Evolutionary conservation across 495 filamentous ascomycete genomes (phyloP).

Genomic region (Penicillium odoratum): DNA sequence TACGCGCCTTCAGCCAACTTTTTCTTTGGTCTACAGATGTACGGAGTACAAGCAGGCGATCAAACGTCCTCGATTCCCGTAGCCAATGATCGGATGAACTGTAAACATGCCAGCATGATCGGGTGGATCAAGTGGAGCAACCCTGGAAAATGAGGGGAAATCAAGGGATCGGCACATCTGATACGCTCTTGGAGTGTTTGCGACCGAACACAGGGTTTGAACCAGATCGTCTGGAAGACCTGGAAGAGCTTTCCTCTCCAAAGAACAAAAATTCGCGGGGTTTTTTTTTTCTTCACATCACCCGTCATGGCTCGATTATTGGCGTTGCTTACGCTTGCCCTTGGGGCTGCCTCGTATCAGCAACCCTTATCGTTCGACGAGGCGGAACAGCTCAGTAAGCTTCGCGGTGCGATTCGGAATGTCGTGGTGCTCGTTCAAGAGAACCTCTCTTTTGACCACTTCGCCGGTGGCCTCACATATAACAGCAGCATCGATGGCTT

Average conservation of each 20-base stretch:
- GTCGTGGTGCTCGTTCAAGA: conserved; percentile 47
- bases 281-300: not conserved
- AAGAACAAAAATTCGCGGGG: not conserved
- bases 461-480: conserved; percentile 42
- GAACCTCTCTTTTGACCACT: conserved; percentile 47
- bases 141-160: conserved; percentile 2
- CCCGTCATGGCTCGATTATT: not conserved
- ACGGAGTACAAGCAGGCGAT: not conserved
- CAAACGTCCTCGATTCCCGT: not conserved
- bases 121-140: conserved; percentile 4
- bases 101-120: not conserved
- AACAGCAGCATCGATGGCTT: conserved; percentile 34
- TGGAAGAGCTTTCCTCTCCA: not conserved
- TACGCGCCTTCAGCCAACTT: too few species aligned
- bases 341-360: conserved; percentile 2
- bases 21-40: too few species aligned
- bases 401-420: conserved; percentile 35
- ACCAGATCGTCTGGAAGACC: not conserved
- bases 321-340: not conserved
- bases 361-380: not conserved
- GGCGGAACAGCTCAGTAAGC: not conserved
- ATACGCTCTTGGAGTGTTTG: not conserved
- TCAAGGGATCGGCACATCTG: conserved; percentile 3
- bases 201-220: not conserved
- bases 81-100: conserved; percentile 1